These are phyloP conservation scores for Populus tremula DNA, from an alignment of 345 rosid genomes.

Conservation along the genomic window DNA sequence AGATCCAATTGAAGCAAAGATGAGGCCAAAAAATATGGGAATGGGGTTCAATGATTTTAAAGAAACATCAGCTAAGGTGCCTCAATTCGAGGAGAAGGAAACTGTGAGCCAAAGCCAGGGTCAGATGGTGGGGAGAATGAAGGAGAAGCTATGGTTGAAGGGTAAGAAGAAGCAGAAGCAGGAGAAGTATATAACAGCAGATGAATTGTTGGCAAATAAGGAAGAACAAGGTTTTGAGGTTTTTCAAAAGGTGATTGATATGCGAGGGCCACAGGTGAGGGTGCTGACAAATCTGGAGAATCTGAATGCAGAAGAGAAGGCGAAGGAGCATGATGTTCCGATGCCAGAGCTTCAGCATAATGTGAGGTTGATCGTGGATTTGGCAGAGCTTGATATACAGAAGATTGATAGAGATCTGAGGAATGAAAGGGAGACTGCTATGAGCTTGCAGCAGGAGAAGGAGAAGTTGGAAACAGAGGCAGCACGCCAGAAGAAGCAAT, in stretches of 20 bases:
- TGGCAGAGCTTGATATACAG: slow-evolving; percentile 82
- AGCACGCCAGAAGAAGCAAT: slow-evolving; percentile 50
- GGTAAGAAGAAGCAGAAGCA: slow-evolving; percentile 41
- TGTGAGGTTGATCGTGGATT: slow-evolving; percentile 66
- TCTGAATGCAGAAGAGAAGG: slow-evolving; percentile 84
- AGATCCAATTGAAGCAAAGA: slow-evolving; percentile 73
- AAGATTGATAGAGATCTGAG: slow-evolving; percentile 78
- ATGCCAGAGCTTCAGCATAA: slow-evolving; percentile 95
- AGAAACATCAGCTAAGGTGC: slow-evolving; percentile 49
- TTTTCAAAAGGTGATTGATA: slow-evolving; percentile 84
- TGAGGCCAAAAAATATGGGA: slow-evolving; percentile 93
- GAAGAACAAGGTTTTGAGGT: slow-evolving; percentile 74
- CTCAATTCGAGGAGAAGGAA: slow-evolving; percentile 61
- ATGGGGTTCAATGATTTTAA: slow-evolving; percentile 86
- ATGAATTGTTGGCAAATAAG: slow-evolving; percentile 71
- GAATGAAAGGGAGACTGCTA: slow-evolving; percentile 79
- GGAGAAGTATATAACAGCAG: slow-evolving; percentile 54
- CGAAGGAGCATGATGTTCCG: slow-evolving; percentile 77
- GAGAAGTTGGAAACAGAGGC: slow-evolving; percentile 61
- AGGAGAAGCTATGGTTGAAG: slow-evolving; percentile 66
- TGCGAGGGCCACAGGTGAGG: slow-evolving; percentile 89
- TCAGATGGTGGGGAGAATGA: slow-evolving; percentile 35
- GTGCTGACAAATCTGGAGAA: slow-evolving; percentile 86
- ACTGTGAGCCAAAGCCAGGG: slow-evolving; percentile 13
- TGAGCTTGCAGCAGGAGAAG: slow-evolving; percentile 76